These are phyloP conservation scores for Beauveria caledonica DNA, from an alignment of 2,329 filamentous ascomycete genomes.

Conservation along the genomic window DNA sequence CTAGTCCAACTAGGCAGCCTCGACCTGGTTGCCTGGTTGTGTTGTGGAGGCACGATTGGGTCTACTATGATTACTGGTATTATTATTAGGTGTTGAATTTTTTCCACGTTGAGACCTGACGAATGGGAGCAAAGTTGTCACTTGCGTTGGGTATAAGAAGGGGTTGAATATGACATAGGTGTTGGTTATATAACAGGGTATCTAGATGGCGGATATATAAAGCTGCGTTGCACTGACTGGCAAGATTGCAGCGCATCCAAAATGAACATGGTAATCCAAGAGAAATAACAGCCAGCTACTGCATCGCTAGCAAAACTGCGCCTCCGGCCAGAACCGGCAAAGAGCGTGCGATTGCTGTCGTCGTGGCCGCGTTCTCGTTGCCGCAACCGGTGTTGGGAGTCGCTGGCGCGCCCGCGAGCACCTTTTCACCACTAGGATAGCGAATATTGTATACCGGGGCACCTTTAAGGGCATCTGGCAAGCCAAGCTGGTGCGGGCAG, in stretches of 20 bases:
- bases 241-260: not conserved
- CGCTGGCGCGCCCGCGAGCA: slow-evolving; percentile 22
- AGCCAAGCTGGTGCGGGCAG: slow-evolving; percentile 35
- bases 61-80: not conserved
- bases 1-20: not conserved
- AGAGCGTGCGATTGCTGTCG: not conserved
- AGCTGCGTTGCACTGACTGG: not conserved
- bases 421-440: slow-evolving; percentile 36
- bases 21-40: not conserved
- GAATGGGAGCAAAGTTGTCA: not conserved
- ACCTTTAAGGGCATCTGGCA: slow-evolving; percentile 24
- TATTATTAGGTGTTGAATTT: too few relatives aligned
- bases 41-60: not conserved
- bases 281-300: not conserved
- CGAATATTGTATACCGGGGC: slow-evolving; percentile 38
- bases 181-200: slow-evolving; percentile 5
- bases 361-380: not conserved
- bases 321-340: not conserved
- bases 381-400: not conserved
- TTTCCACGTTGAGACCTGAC: not conserved
- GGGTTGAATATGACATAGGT: not conserved
- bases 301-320: not conserved
- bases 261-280: not conserved
- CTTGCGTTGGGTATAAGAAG: not conserved
- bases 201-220: not conserved